Conservation (phyloP, 768 basidiomycete species). For the Podaxis sp. region DNA sequence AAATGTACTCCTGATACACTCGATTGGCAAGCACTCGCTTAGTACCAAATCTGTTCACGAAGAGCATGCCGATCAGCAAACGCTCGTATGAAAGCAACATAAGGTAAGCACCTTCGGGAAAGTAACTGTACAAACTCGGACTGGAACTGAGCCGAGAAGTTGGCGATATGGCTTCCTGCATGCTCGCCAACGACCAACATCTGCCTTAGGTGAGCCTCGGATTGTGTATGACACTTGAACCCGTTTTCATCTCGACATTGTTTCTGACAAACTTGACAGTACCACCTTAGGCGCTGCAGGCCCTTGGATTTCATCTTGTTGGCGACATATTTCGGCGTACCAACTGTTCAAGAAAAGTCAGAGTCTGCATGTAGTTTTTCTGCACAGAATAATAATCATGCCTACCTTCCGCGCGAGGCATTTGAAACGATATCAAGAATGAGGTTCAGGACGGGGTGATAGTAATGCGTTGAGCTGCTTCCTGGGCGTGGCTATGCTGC, state of each 20-base stretch:
- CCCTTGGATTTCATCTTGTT: constrained; percentile 99
- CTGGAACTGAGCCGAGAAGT: constrained; percentile 87
- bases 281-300: constrained; percentile 93
- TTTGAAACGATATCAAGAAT: constrained; percentile 24
- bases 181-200: constrained; percentile 97
- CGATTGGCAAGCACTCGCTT: constrained; percentile 93
- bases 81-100: background rate
- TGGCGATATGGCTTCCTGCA: constrained; percentile 86
- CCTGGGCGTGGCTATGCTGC: background rate
- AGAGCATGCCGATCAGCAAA: constrained; percentile 2
- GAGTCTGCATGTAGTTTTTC: background rate
- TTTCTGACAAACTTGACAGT: constrained; percentile 98
- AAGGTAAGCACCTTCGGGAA: constrained; percentile 63
- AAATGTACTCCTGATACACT: constrained; percentile 97
- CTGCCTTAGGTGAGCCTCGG: constrained; percentile 89
- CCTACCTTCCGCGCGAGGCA: constrained; percentile 84
- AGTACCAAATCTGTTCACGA: constrained; percentile 67
- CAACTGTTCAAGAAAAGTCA: constrained; percentile 40
- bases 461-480: background rate
- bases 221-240: constrained; percentile 91
- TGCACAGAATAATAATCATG: background rate
- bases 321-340: constrained; percentile 84
- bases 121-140: constrained; percentile 88
- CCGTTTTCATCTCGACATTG: constrained; percentile 99
- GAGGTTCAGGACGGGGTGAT: constrained; percentile 1